Percentiles rank a stretch among this genome's conserved stretches.
These are phyloP conservation scores for Eimeria praecox DNA, from an alignment of 169 alveolate species.

Conservation along the genomic window DNA sequence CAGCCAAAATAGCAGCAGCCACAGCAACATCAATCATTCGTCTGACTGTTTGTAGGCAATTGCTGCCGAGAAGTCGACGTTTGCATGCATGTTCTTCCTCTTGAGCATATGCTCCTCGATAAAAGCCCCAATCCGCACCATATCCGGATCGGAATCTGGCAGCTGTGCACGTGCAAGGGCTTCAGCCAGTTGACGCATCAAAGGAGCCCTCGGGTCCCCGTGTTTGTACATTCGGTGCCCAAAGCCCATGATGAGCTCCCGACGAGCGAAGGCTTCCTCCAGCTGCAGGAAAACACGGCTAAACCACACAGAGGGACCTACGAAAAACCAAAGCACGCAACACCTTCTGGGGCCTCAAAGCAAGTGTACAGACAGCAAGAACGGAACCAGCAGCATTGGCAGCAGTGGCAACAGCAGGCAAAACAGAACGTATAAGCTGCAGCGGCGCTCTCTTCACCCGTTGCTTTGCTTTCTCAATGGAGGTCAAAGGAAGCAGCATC, in stretches of 20 bases:
- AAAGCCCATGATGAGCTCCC: slow-evolving; percentile 90
- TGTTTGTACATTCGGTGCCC: slow-evolving; percentile 92
- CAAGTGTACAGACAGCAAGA: not conserved
- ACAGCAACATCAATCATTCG: not conserved
- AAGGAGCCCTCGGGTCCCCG: slow-evolving; percentile 92
- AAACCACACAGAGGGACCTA: slow-evolving; percentile 47
- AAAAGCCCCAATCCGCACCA: slow-evolving; percentile 85
- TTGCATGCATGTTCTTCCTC: slow-evolving; percentile 90
- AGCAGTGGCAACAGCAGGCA: slow-evolving; percentile 20
- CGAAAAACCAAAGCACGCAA: not conserved
- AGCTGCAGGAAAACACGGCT: slow-evolving; percentile 81
- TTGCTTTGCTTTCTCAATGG: slow-evolving; percentile 41
- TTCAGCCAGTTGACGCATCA: slow-evolving; percentile 83
- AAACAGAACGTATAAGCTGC: not conserved
- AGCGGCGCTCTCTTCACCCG: slow-evolving; percentile 13
- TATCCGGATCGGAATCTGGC: slow-evolving; percentile 49
- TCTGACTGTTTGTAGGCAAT: slow-evolving; percentile 88
- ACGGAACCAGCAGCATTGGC: slow-evolving; percentile 17
- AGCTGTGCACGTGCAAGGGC: slow-evolving; percentile 25
- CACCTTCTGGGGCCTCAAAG: not conserved
- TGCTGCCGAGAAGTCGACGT: slow-evolving; percentile 91
- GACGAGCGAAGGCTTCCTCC: slow-evolving; percentile 83
- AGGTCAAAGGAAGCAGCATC: slow-evolving; percentile 33
- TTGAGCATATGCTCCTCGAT: slow-evolving; percentile 86
- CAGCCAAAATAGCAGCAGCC: slow-evolving; percentile 58